Evolutionary conservation across 2,329 filamentous ascomycete genomes (phyloP), one percentile per base, ranked within the genome.

Genomic region (Pseudofabraea citricarpa): DNA sequence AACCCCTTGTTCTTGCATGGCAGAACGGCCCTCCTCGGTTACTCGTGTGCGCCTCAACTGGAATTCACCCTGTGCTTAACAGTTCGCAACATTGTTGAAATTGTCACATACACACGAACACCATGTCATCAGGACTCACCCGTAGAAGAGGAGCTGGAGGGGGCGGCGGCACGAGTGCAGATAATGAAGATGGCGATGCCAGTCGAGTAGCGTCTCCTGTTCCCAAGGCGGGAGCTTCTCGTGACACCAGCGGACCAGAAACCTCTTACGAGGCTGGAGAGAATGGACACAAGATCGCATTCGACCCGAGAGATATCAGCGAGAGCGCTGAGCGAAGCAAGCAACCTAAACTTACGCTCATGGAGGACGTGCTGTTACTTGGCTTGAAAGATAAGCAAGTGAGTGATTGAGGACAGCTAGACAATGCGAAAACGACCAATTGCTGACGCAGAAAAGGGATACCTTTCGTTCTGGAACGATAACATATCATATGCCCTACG

Each of bases 401-500:
- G 72, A 62, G 75, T 62, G 42, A 18, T 43, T 32, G 44, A 35
- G 45, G 32, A 46, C 16, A 48, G 35, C 20, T 37, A 21, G 31
- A 42, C 20, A 16, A 26, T 20, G 19, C 37, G 19, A 20, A 36
- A 40, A 19, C 27, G 40, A 46, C 13, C 24, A 20, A 23, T 44
- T 31, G 24, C 37, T 56, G 47, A 54, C 44, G 37, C 26, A 22
- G 29, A 44, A 39, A 63, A 95, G 90, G 93, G 93, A 54, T 97
- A 98, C 64, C 82, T 98, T 51, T 97, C 91, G 22, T 98, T 98
- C 70, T 98, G 93, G 93, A 98, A 98, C 70, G 93, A 98, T 70
- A 98, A 98, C 71, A 98, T 98, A 62, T 96, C 90, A 48, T 98
- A 98, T 66, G 93, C 93, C 53, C 77, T 98, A 50, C 84, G 93